Percentiles rank a stretch among this genome's conserved stretches.
phyloP scores from a whole-genome alignment of 2,329 filamentous ascomycete species.

The Cordyceps farinosa region DNA sequence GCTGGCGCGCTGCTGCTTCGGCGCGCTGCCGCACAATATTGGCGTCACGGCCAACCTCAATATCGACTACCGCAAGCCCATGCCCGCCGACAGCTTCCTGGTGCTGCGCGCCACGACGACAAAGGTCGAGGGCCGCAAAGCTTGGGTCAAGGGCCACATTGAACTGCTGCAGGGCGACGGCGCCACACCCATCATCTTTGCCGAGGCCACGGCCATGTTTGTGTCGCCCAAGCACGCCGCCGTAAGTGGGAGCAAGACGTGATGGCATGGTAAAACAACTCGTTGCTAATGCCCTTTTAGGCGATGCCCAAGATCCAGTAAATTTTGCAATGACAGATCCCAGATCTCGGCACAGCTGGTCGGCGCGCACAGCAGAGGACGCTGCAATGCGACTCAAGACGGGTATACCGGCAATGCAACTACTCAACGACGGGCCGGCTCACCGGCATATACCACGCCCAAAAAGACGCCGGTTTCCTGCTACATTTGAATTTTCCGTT shows the following conservation, averaged over 20 bases:
- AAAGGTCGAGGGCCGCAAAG: constrained; percentile 88
- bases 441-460: not conserved
- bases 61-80: constrained; percentile 78
- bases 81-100: constrained; percentile 69
- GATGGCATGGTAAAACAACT: not conserved
- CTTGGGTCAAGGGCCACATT: constrained; percentile 85
- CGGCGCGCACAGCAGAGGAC: not conserved
- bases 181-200: constrained; percentile 63
- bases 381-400: not conserved
- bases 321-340: not conserved
- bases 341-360: not conserved
- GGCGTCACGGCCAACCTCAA: constrained; percentile 83
- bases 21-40: constrained; percentile 79
- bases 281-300: not conserved
- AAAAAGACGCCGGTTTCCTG: not conserved
- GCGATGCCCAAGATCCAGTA: constrained; percentile 13
- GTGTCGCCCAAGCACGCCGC: constrained; percentile 81
- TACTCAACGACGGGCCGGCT: not conserved
- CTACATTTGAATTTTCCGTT: not conserved
- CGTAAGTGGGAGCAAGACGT: constrained; percentile 45
- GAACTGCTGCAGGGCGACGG: constrained; percentile 67
- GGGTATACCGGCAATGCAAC: not conserved
- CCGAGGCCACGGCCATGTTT: constrained; percentile 82
- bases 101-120: constrained; percentile 76
- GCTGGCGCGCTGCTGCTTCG: constrained; percentile 82